Base-by-base conservation (phyloP, 139 green algal genomes). In the Zygnema circumcarinatum region DNA sequence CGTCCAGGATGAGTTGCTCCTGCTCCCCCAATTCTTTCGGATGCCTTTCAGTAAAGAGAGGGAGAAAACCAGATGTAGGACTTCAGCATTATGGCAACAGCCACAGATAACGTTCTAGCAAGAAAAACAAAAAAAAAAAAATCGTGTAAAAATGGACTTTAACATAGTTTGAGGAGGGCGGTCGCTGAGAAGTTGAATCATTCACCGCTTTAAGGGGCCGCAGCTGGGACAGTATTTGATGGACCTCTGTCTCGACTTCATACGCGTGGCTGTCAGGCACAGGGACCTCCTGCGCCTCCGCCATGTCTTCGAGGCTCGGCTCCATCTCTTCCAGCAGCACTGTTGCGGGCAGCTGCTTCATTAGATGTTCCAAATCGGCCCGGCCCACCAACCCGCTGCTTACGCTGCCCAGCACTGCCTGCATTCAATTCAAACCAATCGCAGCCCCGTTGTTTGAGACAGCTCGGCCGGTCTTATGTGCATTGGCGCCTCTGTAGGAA, bases 1-100 rank as follows among this genome's bases (percentile, higher is more conserved):
- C 21, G 1, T 90, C 85, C 56, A 67, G 22, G 7, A 90, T 90
- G 41, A 90, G 78, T 39, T 90, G 85, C 56, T 88, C 78, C 81
- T 87, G 81, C 38, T 38, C 1, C 7, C n/a, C 16, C 47, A 7
- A n/a, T n/a, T n/a, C n/a, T n/a, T n/a, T n/a, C n/a, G n/a, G n/a
- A n/a, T n/a, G n/a, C n/a, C n/a, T n/a, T n/a, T n/a, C n/a, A n/a
- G n/a, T n/a, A n/a, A n/a, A n/a, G n/a, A n/a, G n/a, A n/a, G n/a
- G n/a, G n/a, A n/a, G n/a, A n/a, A n/a, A n/a, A n/a, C n/a, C n/a
- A n/a, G n/a, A n/a, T n/a, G n/a, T n/a, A n/a, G n/a, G n/a, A n/a
- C n/a, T n/a, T n/a, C n/a, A n/a, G n/a, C n/a, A n/a, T n/a, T n/a
- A n/a, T n/a, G n/a, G n/a, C n/a, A n/a, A n/a, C n/a, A n/a, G n/a